Percentiles rank a stretch among this genome's conserved stretches.
phyloP scores from a whole-genome alignment of 2,329 filamentous ascomycete genomes.

The Aureobasidium sp. region DNA sequence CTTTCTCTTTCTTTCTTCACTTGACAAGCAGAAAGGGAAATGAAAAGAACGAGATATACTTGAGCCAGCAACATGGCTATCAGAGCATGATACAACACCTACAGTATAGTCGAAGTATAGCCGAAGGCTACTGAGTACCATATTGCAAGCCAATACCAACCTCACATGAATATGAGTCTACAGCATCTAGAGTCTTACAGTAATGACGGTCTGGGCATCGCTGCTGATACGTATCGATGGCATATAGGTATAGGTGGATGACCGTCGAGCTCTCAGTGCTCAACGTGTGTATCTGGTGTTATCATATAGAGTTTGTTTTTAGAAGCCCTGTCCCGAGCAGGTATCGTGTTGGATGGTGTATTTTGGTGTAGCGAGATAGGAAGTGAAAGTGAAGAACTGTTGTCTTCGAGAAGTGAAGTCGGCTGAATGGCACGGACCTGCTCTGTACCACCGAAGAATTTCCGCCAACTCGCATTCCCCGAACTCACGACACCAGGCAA shows the following conservation, averaged over 20 bases:
- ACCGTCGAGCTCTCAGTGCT: neutral
- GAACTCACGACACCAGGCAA: neutral
- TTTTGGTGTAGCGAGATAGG: neutral
- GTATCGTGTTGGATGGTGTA: neutral
- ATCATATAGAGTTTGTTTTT: neutral
- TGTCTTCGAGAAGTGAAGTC: neutral
- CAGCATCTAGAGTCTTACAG: neutral
- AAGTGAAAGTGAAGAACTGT: neutral
- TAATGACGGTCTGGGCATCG: neutral
- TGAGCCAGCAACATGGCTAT: neutral
- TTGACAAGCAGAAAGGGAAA: neutral
- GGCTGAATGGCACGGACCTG: neutral
- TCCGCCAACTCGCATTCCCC: neutral
- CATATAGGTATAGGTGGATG: neutral
- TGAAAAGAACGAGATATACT: neutral
- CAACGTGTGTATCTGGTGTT: neutral
- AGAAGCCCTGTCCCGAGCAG: neutral
- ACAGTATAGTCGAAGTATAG: neutral
- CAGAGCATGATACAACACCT: neutral
- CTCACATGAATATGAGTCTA: neutral
- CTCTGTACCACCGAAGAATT: neutral
- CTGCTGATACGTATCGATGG: neutral
- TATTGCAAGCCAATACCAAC: neutral
- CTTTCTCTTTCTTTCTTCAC: neutral
- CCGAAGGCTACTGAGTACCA: neutral